These are phyloP conservation scores for Hypoxylon trugodes DNA, from an alignment of 495 filamentous ascomycete genomes.

Conservation along the genomic window DNA sequence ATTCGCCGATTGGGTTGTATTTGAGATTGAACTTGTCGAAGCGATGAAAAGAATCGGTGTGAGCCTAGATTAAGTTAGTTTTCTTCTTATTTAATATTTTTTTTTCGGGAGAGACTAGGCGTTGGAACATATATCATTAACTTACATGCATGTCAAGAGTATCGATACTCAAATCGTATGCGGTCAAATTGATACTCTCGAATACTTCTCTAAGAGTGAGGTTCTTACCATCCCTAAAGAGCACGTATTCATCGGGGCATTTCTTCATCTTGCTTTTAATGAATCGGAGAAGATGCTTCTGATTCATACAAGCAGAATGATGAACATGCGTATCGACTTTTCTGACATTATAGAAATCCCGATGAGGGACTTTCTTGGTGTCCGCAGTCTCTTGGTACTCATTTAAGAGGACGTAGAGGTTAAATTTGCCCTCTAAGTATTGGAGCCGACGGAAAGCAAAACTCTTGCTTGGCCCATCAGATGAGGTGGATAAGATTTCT, in stretches of 20 bases:
- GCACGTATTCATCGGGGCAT: slow-evolving; percentile 89
- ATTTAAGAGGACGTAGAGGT: slow-evolving; percentile 89
- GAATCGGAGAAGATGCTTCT: slow-evolving; percentile 96
- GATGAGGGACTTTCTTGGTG: slow-evolving; percentile 94
- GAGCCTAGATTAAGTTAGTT: slow-evolving; percentile 65
- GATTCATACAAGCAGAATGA: slow-evolving; percentile 99
- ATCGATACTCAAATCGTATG: slow-evolving; percentile 98
- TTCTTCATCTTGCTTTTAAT: slow-evolving; percentile 99
- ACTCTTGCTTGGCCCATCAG: slow-evolving; percentile 94
- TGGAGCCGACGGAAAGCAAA: slow-evolving; percentile 94
- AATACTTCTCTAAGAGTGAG: slow-evolving; percentile 93
- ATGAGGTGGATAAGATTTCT: slow-evolving; percentile 80
- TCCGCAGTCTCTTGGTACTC: slow-evolving; percentile 98
- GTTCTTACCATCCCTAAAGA: slow-evolving; percentile 92
- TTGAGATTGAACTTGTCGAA: slow-evolving; percentile 99
- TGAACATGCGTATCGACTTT: slow-evolving; percentile 99
- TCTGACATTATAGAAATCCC: slow-evolving; percentile 98
- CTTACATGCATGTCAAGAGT: slow-evolving; percentile 97
- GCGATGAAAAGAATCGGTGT: slow-evolving; percentile 97
- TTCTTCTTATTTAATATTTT: not conserved
- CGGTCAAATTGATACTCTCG: slow-evolving; percentile 94
- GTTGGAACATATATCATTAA: not conserved
- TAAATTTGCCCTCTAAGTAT: slow-evolving; percentile 96
- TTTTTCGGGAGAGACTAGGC: not conserved
- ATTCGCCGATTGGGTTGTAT: slow-evolving; percentile 97